These are phyloP conservation scores for Ceratocystis papillata DNA, from an alignment of 2,329 filamentous ascomycete genomes.

Conservation along the genomic window DNA sequence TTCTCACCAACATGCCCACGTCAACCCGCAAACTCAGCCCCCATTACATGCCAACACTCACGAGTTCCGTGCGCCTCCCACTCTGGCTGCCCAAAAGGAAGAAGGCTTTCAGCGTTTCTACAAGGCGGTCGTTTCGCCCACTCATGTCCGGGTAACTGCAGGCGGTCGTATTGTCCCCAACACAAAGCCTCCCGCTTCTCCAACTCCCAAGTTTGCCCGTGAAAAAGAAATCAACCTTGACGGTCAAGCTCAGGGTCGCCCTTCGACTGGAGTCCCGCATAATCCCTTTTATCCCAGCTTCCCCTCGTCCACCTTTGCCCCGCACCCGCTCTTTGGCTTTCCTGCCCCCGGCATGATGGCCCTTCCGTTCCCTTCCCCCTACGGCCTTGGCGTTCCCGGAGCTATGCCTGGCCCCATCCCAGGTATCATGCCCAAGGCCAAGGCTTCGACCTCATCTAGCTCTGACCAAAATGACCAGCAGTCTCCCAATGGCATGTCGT, in stretches of 20 bases:
- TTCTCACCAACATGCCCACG: constrained; percentile 6
- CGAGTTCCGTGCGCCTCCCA: constrained; percentile 45
- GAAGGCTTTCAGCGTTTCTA: constrained; percentile 60
- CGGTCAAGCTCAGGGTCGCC: constrained; percentile 5
- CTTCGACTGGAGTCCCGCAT: constrained; percentile 30
- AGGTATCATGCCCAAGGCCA: constrained; percentile 12
- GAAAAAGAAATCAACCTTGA: constrained; percentile 21
- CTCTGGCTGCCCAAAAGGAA: constrained; percentile 44
- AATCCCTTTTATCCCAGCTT: constrained; percentile 27
- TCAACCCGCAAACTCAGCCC: constrained; percentile 24
- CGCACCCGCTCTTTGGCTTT: constrained; percentile 31
- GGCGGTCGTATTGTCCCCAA: constrained; percentile 58
- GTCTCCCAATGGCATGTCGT: background rate
- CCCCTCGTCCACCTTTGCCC: constrained; percentile 29
- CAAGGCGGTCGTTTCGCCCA: constrained; percentile 56
- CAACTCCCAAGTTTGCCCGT: constrained; percentile 36
- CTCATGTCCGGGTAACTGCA: constrained; percentile 56
- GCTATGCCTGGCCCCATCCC: constrained; percentile 15
- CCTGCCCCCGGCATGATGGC: constrained; percentile 28
- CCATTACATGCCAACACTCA: constrained; percentile 29
- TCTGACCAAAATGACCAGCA: constrained; percentile 10
- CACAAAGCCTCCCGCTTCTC: constrained; percentile 44
- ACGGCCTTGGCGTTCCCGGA: constrained; percentile 12
- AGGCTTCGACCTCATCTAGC: constrained; percentile 3
- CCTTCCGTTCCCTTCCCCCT: constrained; percentile 21